Evolutionary conservation across 2,329 filamentous ascomycete species (phyloP), one percentile per base, ranked within the genome.

Genomic region (Colletotrichum caudatum): DNA sequence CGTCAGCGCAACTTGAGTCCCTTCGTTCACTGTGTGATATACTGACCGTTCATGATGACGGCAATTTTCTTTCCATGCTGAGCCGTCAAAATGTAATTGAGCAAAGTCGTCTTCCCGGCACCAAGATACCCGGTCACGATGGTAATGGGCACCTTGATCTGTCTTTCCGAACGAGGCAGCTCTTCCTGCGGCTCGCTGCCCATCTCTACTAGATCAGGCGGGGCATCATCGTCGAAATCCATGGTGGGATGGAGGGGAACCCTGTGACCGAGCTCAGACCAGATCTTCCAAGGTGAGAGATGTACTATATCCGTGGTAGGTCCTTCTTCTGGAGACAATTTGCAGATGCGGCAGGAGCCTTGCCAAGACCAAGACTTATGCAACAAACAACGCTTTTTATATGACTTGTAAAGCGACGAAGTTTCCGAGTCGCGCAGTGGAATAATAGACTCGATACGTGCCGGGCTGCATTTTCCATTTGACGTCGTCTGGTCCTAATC

Each of bases 1-100:
- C n/a, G 70, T 77, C 51, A 80, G 72, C 20, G 18, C n/a, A 50
- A 35, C 7, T 18, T 3, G 16, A 35, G 2, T 20, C 12, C 2
- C 20, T n/a, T 16, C 7, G 26, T 37, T 23, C 18, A 37, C 53
- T 18, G 51, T 41, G 18, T 20, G 67, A 35, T 72, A 67, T 29
- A 79, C 77, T 56, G 74, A 84, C 94, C 94, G 81, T 99, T 99
- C 84, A 99, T 89, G 69, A 99, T 98, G 18, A 99, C 96, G 14
- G 96, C 96, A 80, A 99, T 96, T 78, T 94, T 97, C 86, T 98
- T 98, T 80, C 95, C 95, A 86, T 99, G 96, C 73, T 95, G 92
- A 69, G 95, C 94, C 37, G 93, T 97, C 64, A 99, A 85, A 73
- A 99, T 98, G 80, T 98, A 97, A 81, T 99, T 98, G 70, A 99